A percentile compares a stretch with the other conserved stretches of the same genome.
phyloP scores from a whole-genome alignment of 257 asterid species.

The Rhazya stricta region DNA sequence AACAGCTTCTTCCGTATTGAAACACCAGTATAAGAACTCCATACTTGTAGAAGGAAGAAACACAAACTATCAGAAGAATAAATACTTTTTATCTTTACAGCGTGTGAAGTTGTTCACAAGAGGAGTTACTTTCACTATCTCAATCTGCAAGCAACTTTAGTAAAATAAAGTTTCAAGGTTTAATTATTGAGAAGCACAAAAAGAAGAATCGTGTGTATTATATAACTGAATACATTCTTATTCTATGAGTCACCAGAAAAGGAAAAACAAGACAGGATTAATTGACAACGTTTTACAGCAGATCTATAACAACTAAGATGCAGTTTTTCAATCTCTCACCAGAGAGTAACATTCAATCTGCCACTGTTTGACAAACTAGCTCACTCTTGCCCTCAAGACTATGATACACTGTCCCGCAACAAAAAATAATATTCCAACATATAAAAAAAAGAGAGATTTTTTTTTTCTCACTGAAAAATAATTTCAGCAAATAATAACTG shows the following conservation, averaged over 20 bases:
- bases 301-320: neutral
- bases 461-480: conserved; percentile 2
- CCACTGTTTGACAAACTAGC: neutral
- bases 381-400: conserved; percentile 6
- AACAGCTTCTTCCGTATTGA: neutral
- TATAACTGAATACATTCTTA: neutral
- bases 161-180: neutral
- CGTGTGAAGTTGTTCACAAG: neutral
- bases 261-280: neutral
- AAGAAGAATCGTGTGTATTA: neutral
- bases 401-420: conserved; percentile 15
- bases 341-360: neutral
- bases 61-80: neutral
- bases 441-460: neutral
- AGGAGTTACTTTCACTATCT: neutral
- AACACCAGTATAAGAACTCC: neutral
- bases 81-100: neutral
- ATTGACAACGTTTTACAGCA: neutral
- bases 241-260: neutral
- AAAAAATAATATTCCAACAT: conserved; percentile 1
- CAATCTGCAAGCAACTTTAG: neutral
- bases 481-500: conserved; percentile 1
- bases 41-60: neutral
- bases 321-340: neutral
- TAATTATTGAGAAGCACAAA: neutral